Conservation (phyloP, 2,329 filamentous ascomycete genomes). For the Neofusicoccum kwambonambiense region DNA sequence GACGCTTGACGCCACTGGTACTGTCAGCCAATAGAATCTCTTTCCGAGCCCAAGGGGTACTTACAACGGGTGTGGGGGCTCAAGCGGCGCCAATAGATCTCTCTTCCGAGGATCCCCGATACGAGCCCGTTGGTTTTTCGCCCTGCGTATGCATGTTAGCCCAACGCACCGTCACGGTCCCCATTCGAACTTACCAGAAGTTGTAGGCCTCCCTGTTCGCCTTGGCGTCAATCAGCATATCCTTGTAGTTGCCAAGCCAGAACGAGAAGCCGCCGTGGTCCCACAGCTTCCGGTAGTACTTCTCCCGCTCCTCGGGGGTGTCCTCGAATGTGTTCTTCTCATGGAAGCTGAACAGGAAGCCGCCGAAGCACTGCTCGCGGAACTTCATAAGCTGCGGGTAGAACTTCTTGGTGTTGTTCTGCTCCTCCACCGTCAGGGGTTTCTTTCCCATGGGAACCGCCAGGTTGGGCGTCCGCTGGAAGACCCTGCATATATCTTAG, state of each 20-base stretch:
- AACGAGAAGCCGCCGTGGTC: slow-evolving; percentile 41
- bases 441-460: slow-evolving; percentile 61
- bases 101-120: slow-evolving; percentile 46
- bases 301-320: slow-evolving; percentile 42
- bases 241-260: slow-evolving; percentile 45
- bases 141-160: slow-evolving; percentile 23
- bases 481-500: slow-evolving; percentile 54
- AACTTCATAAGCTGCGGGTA: slow-evolving; percentile 52
- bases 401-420: slow-evolving; percentile 44
- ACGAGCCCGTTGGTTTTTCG: slow-evolving; percentile 42
- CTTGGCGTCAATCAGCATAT: slow-evolving; percentile 40
- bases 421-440: slow-evolving; percentile 50
- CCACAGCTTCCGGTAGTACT: slow-evolving; percentile 44
- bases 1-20: slow-evolving; percentile 42
- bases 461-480: slow-evolving; percentile 67
- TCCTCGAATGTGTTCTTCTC: slow-evolving; percentile 55
- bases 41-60: not conserved
- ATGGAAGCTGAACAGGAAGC: slow-evolving; percentile 58
- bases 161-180: too few relatives aligned
- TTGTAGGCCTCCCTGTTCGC: slow-evolving; percentile 47
- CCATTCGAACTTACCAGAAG: slow-evolving; percentile 35
- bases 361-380: slow-evolving; percentile 56
- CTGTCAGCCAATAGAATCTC: not conserved
- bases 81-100: slow-evolving; percentile 45
- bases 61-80: slow-evolving; percentile 43